These are phyloP conservation scores for Puccinia novopanici DNA, from an alignment of 1,284 basidiomycete genomes.

Conservation along the genomic window DNA sequence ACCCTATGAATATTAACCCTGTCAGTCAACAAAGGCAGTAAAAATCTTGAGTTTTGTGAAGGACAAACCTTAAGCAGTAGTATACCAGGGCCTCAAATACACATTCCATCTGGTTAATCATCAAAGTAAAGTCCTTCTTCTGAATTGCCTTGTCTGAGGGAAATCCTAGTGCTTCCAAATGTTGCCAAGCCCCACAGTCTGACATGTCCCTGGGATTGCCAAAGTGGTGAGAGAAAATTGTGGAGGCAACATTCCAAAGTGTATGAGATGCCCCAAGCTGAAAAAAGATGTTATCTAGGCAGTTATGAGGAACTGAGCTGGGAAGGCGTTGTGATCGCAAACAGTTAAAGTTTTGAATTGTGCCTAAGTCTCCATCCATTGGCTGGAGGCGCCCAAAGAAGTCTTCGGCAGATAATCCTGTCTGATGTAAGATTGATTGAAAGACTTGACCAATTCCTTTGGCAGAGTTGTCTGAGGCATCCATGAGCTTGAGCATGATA, in stretches of 20 bases:
- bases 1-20: too few species aligned
- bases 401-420: neutral
- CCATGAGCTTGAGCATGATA: slow-evolving; percentile 36
- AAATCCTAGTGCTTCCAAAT: too few species aligned
- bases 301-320: neutral
- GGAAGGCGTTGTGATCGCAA: neutral
- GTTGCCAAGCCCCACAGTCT: too few species aligned
- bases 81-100: neutral
- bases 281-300: neutral
- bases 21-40: too few species aligned
- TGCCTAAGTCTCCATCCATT: slow-evolving; percentile 21
- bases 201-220: neutral
- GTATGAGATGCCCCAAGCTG: slow-evolving; percentile 26
- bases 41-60: too few species aligned
- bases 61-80: neutral
- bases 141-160: too few species aligned
- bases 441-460: slow-evolving; percentile 24
- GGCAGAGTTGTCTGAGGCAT: slow-evolving; percentile 14
- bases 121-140: too few species aligned
- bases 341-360: too few species aligned
- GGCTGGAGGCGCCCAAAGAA: slow-evolving; percentile 12
- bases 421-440: neutral
- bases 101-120: neutral
- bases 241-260: neutral
- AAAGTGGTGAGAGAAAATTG: slow-evolving; percentile 4